Percentiles rank a stretch among this genome's conserved stretches.
Conservation (phyloP, 345 rosid species). For the Jatropha curcas region DNA sequence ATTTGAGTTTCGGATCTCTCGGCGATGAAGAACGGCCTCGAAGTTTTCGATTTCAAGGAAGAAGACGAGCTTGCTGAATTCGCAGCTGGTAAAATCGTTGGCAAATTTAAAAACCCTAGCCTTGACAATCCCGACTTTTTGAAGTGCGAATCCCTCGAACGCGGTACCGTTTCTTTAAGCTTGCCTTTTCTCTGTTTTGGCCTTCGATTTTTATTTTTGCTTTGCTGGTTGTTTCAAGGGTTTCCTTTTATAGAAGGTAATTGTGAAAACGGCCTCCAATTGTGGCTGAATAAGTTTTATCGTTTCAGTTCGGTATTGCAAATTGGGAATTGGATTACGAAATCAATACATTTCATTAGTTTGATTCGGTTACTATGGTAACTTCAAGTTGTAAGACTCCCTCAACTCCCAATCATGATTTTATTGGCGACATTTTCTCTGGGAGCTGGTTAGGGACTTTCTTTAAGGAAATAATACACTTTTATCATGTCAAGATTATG, state of each 20-base stretch:
- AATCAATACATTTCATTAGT: background rate
- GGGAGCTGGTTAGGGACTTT: no score
- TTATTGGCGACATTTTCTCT: no score
- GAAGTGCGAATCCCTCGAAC: conserved; percentile 48
- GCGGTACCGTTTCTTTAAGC: conserved; percentile 41
- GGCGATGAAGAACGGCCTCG: conserved; percentile 54
- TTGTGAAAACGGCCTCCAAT: background rate
- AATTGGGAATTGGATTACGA: background rate
- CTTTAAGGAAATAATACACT: no score
- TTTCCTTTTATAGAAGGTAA: background rate
- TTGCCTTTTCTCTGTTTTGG: background rate
- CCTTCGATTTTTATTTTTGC: background rate
- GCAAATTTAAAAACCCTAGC: conserved; percentile 66
- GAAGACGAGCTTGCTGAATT: conserved; percentile 66
- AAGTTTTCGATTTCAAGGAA: conserved; percentile 67
- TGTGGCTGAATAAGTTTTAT: background rate
- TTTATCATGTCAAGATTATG: no score
- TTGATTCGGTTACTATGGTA: no score
- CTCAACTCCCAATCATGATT: no score
- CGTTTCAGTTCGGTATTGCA: no score
- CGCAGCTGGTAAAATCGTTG: conserved; percentile 40
- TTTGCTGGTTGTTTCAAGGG: background rate
- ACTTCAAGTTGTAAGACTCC: no score
- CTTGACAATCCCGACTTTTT: conserved; percentile 36
- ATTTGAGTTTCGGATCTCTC: conserved; percentile 5